Base-by-base conservation (phyloP, 768 basidiomycete species). In the Boletus speciosus region DNA sequence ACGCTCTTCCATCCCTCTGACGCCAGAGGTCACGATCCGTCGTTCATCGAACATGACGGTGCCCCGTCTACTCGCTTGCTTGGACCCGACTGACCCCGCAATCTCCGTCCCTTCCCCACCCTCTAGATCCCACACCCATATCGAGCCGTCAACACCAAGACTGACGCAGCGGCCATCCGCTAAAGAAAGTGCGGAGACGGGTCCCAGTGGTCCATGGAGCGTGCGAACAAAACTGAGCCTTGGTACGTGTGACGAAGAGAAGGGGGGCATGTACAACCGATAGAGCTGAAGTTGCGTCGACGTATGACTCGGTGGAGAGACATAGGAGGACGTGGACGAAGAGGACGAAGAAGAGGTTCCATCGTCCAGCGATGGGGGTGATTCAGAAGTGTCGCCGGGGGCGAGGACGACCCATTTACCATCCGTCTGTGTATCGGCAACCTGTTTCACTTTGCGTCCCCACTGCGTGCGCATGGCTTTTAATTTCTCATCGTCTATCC, bases 91-190 rank as follows among this genome's bases (percentile, higher is more conserved):
- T 0, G 56, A 62, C 2, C 41, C 47, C 32, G 62, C 65, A 6
- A 78, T 71, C 60, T 75, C 74, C 11, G 68, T 64, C 40, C 74
- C 70, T 27, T 70, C 66, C 21, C 73, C 76, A 11, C 75, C 78
- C 66, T 93, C 90, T 32, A 93, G 74, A 71, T 93, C 90, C 90
- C 90, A 93, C 3, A 90, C 86, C 87, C 88, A 90, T 40, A 93
- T 78, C 61, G 81, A 81, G 38, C 88, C 88, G 65, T 89, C 83
- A 34, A 71, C 70, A 9, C 86, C 82, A 19, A 91, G 70, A 62
- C 87, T 86, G 29, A 93, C 86, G 59, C 90, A 93, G 3, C 90
- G 82, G 23, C 90, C 90, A 68, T 93, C 90, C 29, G 90, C 83
- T 35, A 93, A 75, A 15, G 86, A 79, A 21, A 93, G 76, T 5